Base-by-base conservation (phyloP, 140 eudicot genomes). In the Cichorium intybus region DNA sequence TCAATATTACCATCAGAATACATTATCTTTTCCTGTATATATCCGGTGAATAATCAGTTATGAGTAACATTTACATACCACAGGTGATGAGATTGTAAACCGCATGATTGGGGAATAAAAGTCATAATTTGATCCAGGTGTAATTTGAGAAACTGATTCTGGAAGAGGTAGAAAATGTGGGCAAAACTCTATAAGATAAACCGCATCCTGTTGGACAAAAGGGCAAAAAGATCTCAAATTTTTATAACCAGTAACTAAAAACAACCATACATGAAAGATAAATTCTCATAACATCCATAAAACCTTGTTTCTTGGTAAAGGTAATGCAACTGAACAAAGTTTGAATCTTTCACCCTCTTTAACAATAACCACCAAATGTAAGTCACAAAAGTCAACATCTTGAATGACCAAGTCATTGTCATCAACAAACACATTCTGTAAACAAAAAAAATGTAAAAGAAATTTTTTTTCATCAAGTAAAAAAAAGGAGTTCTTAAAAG, bases 51-150 rank as follows among this genome's bases (percentile, higher is more conserved):
- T n/a, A n/a, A n/a, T n/a, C n/a, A n/a, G n/a, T n/a, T n/a, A n/a
- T n/a, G n/a, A n/a, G n/a, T n/a, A n/a, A n/a, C n/a, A n/a, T n/a
- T n/a, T n/a, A 75, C 81, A 69, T 85, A 93, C 97, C 93, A 93
- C 87, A 21, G 96, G 99, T 35, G 99, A 83, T 37, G 88, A 83
- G 70, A 93, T 74, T 55, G 93, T 93, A 56, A 85, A 88, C 58
- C 96, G 93, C 95, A 93, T 80, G 63, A 75, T 77, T 66, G 86
- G 84, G 26, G 96, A 88, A 64, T 79, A 71, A 75, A 73, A 92
- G 75, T 92, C 97, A 75, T 88, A 92, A 85, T 92, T 85, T 45
- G 96, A 70, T 72, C 96, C 99, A 55, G 99, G 90, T 37, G 84
- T 79, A 49, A 88, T 93, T 64, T 83, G 97, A 64, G 88, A 85